phyloP scores from a whole-genome alignment of 129 eudicot species.

The Helianthus annuus region HanXRQr2.0-SUNRISE NC_035438.2:13252609-13253108 shows the following conservation, averaged over 20 bases:
- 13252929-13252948: neutral
- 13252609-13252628: slow-evolving; percentile 27
- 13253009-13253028: no score
- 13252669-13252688: slow-evolving; percentile 39
- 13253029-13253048: no score
- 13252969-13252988: neutral
- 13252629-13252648: slow-evolving; percentile 26
- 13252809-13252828: slow-evolving; percentile 60
- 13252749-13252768: slow-evolving; percentile 49
- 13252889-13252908: slow-evolving; percentile 37
- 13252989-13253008: no score
- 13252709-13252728: slow-evolving; percentile 33
- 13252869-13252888: slow-evolving; percentile 52
- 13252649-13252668: slow-evolving; percentile 47
- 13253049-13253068: no score
- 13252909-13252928: neutral
- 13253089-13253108: no score
- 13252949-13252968: neutral
- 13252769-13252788: slow-evolving; percentile 45
- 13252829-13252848: slow-evolving; percentile 47
- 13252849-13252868: slow-evolving; percentile 48
- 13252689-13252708: slow-evolving; percentile 41
- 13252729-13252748: slow-evolving; percentile 44
- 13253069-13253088: no score
- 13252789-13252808: slow-evolving; percentile 52